phyloP scores from a whole-genome alignment of 2,329 filamentous ascomycete species.

The Fusarium circinatum region DNA sequence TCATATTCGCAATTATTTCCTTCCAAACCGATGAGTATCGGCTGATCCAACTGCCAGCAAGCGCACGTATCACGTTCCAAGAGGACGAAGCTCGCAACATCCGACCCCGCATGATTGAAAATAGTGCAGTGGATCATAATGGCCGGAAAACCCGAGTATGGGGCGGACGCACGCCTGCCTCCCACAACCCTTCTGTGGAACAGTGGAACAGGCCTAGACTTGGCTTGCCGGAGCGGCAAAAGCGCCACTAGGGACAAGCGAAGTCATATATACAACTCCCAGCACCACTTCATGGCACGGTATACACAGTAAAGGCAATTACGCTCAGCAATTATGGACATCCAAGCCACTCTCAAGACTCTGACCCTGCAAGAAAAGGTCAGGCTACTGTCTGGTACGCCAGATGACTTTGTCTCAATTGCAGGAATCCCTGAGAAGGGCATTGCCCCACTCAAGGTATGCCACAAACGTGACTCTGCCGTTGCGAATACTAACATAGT shows the following conservation, averaged over 20 bases:
- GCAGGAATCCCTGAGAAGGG: neutral
- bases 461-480: accelerated
- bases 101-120: neutral
- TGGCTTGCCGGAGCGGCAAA: neutral
- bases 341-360: neutral
- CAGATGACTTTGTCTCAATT: neutral
- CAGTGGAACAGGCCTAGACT: neutral
- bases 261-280: neutral
- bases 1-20: neutral
- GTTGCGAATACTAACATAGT: accelerated
- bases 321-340: neutral
- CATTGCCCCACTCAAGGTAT: neutral
- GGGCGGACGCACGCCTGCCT: neutral
- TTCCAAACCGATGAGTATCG: no score
- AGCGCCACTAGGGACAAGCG: no score
- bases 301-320: neutral
- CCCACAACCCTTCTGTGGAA: neutral
- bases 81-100: no score
- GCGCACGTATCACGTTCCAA: no score
- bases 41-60: no score
- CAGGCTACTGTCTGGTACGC: neutral
- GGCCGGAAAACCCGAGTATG: neutral
- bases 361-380: neutral
- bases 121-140: neutral
- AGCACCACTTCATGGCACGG: neutral